A percentile compares a stretch with the other conserved stretches of the same genome.
phyloP scores from a whole-genome alignment of 2,329 filamentous ascomycete species.

The Penicillium sp. region DNA sequence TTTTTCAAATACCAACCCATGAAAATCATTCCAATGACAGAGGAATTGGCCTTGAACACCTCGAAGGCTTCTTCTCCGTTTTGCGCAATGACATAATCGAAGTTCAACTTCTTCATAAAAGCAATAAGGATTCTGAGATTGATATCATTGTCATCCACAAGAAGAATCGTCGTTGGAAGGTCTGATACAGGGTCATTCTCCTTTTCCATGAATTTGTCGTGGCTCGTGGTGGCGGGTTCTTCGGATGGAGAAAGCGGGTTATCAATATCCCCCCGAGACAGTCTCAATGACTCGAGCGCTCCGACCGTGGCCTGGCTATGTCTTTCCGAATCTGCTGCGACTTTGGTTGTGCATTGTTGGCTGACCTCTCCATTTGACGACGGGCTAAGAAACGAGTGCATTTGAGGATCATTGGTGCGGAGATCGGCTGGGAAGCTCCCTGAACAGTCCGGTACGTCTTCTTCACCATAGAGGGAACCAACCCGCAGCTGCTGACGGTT shows the following conservation, averaged over 20 bases:
- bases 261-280: background rate
- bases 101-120: slow-evolving; percentile 29
- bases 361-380: background rate
- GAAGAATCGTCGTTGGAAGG: slow-evolving; percentile 18
- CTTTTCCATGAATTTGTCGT: background rate
- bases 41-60: slow-evolving; percentile 18
- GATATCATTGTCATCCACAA: slow-evolving; percentile 39
- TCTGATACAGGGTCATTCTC: background rate
- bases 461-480: background rate
- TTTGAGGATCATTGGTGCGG: background rate
- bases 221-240: background rate
- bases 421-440: background rate
- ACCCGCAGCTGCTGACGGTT: slow-evolving; percentile 7
- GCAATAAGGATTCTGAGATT: slow-evolving; percentile 33
- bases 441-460: background rate
- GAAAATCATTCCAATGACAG: slow-evolving; percentile 9
- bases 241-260: background rate
- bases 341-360: background rate
- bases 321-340: background rate
- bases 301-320: too few species aligned
- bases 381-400: background rate
- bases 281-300: background rate
- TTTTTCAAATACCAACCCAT: slow-evolving; percentile 15
- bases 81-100: slow-evolving; percentile 30
- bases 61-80: slow-evolving; percentile 36